phyloP scores from a whole-genome alignment of 257 asterid species.

The Cinchona pubescens region DNA sequence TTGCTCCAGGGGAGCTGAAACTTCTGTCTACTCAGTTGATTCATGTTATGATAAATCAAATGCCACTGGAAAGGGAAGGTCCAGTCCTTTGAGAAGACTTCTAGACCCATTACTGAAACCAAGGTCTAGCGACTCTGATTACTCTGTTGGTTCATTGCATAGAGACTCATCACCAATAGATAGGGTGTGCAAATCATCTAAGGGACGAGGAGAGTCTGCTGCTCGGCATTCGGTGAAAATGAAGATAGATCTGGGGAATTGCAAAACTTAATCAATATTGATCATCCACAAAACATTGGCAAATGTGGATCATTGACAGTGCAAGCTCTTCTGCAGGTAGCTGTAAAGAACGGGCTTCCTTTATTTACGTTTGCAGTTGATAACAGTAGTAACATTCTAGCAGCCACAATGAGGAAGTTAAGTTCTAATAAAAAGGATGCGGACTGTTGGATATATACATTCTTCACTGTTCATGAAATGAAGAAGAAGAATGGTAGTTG shows the following conservation, averaged over 20 bases:
- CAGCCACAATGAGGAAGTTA: constrained; percentile 57
- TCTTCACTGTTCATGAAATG: constrained; percentile 53
- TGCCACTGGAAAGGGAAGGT: constrained; percentile 42
- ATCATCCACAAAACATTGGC: constrained; percentile 28
- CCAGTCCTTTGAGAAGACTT: constrained; percentile 80
- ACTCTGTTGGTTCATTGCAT: constrained; percentile 22
- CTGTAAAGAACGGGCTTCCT: constrained; percentile 70
- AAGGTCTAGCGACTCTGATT: constrained; percentile 38
- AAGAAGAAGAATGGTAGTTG: constrained; percentile 50
- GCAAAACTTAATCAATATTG: constrained; percentile 32
- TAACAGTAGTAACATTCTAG: constrained; percentile 54
- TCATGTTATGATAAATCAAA: constrained; percentile 39
- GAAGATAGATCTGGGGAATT: constrained; percentile 38
- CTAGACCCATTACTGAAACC: constrained; percentile 71
- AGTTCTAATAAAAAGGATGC: constrained; percentile 33
- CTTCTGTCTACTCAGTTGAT: constrained; percentile 21
- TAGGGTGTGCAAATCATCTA: constrained; percentile 25
- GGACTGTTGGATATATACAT: constrained; percentile 52
- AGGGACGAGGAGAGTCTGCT: constrained; percentile 29
- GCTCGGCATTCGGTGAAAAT: constrained; percentile 36
- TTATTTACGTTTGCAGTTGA: constrained; percentile 73
- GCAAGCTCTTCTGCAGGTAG: constrained; percentile 75
- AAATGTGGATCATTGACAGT: constrained; percentile 32
- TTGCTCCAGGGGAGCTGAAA: constrained; percentile 28
- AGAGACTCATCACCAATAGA: constrained; percentile 29